Evolutionary conservation across 768 basidiomycete species (phyloP).

Genomic region (Paxillus ammoniavirescens): DNA sequence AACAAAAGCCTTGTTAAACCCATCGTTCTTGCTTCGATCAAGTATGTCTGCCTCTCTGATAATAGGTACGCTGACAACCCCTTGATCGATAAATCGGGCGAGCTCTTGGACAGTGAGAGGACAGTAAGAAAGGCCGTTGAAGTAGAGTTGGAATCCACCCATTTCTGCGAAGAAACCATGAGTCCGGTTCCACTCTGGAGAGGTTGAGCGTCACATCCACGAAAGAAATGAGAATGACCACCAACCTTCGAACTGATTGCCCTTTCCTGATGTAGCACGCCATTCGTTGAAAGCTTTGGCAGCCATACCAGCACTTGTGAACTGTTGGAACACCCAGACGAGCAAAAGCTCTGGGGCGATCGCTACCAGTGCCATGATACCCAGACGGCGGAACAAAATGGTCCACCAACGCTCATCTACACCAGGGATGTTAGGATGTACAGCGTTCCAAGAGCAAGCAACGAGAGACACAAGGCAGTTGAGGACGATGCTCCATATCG

Average conservation of each 20-base stretch:
- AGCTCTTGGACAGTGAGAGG: background rate
- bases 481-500: slow-evolving; percentile 32
- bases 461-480: slow-evolving; percentile 28
- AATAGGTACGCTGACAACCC: background rate
- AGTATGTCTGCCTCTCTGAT: slow-evolving; percentile 13
- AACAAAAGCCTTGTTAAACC: slow-evolving; percentile 33
- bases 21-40: slow-evolving; percentile 33
- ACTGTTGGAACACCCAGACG: slow-evolving; percentile 27
- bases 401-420: slow-evolving; percentile 7
- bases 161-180: slow-evolving; percentile 20
- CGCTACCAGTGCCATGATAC: slow-evolving; percentile 18
- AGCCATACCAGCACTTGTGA: slow-evolving; percentile 11
- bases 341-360: slow-evolving; percentile 29
- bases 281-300: background rate
- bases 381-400: slow-evolving; percentile 5
- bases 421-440: slow-evolving; percentile 31
- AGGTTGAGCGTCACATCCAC: background rate
- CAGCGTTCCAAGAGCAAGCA: slow-evolving; percentile 28
- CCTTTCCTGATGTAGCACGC: background rate
- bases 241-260: background rate
- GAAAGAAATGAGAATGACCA: background rate
- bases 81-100: background rate
- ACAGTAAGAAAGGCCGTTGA: background rate
- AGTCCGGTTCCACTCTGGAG: slow-evolving; percentile 1
- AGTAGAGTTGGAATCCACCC: slow-evolving; percentile 21